Evolutionary conservation across 176 grass and related monocot species (phyloP).

Genomic region (Secale cereale): DNA sequence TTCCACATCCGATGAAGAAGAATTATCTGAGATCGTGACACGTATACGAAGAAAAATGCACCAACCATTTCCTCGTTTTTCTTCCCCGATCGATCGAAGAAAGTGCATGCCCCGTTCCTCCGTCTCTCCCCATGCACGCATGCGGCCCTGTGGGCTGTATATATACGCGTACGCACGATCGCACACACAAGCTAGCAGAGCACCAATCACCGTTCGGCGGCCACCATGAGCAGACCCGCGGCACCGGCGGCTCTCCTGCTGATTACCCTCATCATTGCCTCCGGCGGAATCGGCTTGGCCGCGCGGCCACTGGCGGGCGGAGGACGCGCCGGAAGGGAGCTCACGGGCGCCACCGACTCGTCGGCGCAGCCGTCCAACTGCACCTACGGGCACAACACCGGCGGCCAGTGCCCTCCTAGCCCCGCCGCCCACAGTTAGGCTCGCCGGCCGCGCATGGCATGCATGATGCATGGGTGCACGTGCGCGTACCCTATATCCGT

Average conservation of each 20-base stretch:
- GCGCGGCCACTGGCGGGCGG: background rate
- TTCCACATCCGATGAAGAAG: no score
- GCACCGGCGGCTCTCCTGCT: conserved; percentile 1
- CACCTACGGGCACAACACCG: conserved; percentile 40
- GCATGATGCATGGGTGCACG: background rate
- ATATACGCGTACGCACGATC: background rate
- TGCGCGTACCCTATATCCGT: background rate
- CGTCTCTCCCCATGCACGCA: background rate
- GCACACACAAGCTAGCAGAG: background rate
- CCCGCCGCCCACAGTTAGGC: background rate
- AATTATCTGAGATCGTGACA: background rate
- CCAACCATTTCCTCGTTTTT: background rate
- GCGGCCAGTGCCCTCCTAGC: conserved; percentile 34
- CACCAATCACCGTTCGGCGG: background rate
- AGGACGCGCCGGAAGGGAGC: background rate
- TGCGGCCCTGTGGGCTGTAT: background rate
- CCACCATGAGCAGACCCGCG: background rate
- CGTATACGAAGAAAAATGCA: background rate
- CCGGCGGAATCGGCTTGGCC: background rate
- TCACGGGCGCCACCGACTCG: conserved; percentile 11
- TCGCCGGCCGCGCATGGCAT: background rate
- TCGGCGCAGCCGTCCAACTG: conserved; percentile 42
- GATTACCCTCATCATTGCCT: background rate
- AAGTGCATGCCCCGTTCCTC: background rate
- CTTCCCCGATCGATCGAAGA: background rate